Percentiles rank a stretch among this genome's conserved stretches.
Conservation (phyloP, 306 rosid species). For the Lathyrus tuberosus region DNA sequence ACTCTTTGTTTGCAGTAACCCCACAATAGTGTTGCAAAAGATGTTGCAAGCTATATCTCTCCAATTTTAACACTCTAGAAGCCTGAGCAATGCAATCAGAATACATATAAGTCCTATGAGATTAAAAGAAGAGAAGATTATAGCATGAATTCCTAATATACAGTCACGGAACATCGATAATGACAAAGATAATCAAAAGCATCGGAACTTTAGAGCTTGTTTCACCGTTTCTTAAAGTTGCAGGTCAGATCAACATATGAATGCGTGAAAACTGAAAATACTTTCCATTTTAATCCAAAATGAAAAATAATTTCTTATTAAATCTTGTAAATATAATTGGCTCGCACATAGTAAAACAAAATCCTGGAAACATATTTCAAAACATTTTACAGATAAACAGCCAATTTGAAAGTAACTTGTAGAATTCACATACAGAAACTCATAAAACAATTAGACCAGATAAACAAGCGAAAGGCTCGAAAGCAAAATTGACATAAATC, state of each 20-base stretch:
- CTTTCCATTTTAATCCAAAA: constrained; percentile 34
- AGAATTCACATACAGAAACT: constrained; percentile 16
- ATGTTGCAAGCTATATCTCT: constrained; percentile 82
- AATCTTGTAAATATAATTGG: constrained; percentile 10
- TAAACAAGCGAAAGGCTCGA: constrained; percentile 30
- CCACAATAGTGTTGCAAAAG: constrained; percentile 80
- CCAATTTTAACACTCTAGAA: constrained; percentile 82
- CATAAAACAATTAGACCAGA: constrained; percentile 13
- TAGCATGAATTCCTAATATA: constrained; percentile 5
- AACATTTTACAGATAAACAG: constrained; percentile 12
- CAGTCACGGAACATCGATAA: constrained; percentile 16
- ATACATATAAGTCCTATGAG: constrained; percentile 7
- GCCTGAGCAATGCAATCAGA: constrained; percentile 61
- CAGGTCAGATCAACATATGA: constrained; percentile 18
- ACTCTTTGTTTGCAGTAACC: constrained; percentile 95
- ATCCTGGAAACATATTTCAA: constrained; percentile 29
- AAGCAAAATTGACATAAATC: constrained; percentile 28
- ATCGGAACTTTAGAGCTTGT: constrained; percentile 8
- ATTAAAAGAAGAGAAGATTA: constrained; percentile 1
- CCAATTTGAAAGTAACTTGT: constrained; percentile 31
- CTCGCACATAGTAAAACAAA: constrained; percentile 1
- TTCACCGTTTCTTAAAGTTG: constrained; percentile 11
- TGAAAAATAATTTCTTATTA: constrained; percentile 5
- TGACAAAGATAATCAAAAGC: constrained; percentile 26
- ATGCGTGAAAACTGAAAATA: constrained; percentile 31